These are phyloP conservation scores for Panicum virgatum DNA, from an alignment of 202 grass and related monocot genomes.

Conservation along the genomic window DNA sequence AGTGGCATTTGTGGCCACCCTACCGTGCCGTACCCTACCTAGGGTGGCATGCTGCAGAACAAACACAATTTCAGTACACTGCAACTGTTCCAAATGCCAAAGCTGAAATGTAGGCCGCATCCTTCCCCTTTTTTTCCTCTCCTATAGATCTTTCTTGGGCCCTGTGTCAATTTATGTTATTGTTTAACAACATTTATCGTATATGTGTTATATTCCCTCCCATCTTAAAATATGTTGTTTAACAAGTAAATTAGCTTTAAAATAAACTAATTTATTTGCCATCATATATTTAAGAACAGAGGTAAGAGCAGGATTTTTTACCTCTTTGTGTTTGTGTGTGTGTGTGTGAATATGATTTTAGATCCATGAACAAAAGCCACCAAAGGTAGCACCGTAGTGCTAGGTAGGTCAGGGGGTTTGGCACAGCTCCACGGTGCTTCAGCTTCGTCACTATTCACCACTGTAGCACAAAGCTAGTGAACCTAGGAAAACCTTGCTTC, in stretches of 20 bases:
- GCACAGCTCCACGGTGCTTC: too few relatives aligned
- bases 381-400: neutral
- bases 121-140: neutral
- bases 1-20: slow-evolving; percentile 15
- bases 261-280: too few relatives aligned
- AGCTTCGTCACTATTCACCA: too few relatives aligned
- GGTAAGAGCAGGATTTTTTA: too few relatives aligned
- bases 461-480: too few relatives aligned
- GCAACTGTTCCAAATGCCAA: slow-evolving; percentile 28
- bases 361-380: slow-evolving; percentile 8
- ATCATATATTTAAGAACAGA: too few relatives aligned
- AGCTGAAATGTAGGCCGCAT: slow-evolving; percentile 34
- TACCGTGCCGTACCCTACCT: neutral
- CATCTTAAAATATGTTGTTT: too few relatives aligned
- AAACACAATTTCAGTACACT: neutral
- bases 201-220: too few relatives aligned
- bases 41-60: neutral
- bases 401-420: slow-evolving; percentile 21
- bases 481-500: too few relatives aligned
- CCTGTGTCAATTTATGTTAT: neutral
- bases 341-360: neutral
- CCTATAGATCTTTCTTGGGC: neutral
- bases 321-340: too few relatives aligned
- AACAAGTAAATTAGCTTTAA: too few relatives aligned
- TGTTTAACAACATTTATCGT: neutral